A percentile compares a stretch with the other conserved stretches of the same genome.
These are phyloP conservation scores for Cyclocybe cylindracea DNA, from an alignment of 768 basidiomycete species.

Conservation along the genomic window DNA sequence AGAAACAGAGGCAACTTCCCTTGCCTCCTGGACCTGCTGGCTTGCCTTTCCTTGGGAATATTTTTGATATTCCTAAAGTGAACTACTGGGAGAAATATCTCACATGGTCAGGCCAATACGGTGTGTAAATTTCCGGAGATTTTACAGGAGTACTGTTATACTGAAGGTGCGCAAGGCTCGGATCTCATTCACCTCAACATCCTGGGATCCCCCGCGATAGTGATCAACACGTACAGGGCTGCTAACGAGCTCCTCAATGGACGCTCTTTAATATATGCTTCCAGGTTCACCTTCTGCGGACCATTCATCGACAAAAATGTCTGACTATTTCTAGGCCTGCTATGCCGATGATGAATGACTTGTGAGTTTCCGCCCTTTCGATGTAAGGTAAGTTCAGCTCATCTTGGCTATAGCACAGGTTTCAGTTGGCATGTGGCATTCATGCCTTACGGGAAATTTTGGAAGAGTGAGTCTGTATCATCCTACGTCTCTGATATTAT, in stretches of 20 bases:
- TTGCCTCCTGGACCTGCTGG: slow-evolving; percentile 13
- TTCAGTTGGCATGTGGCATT: slow-evolving; percentile 17
- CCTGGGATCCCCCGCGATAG: slow-evolving; percentile 19
- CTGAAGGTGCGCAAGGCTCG: slow-evolving; percentile 13
- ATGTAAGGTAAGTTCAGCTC: no score
- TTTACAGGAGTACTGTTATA: no score
- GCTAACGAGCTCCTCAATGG: slow-evolving; percentile 41
- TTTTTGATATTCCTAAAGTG: slow-evolving; percentile 11
- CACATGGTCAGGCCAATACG: slow-evolving; percentile 1
- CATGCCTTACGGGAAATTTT: slow-evolving; percentile 11
- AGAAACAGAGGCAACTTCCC: background rate
- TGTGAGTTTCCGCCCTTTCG: slow-evolving; percentile 1
- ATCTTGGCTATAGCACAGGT: slow-evolving; percentile 4
- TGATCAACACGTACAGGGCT: slow-evolving; percentile 32
- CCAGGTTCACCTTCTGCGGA: background rate
- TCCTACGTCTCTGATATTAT: no score
- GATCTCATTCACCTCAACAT: slow-evolving; percentile 25
- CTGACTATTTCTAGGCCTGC: slow-evolving; percentile 8
- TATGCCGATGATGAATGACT: slow-evolving; percentile 10
- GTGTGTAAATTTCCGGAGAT: slow-evolving; percentile 1
- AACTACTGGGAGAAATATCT: slow-evolving; percentile 14
- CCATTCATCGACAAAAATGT: background rate
- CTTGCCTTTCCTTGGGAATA: slow-evolving; percentile 13
- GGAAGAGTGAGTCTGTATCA: background rate
- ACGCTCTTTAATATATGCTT: slow-evolving; percentile 39